Evolutionary conservation across 169 alveolate genomes (phyloP).

Genomic region (Miamiensis avidus): DNA sequence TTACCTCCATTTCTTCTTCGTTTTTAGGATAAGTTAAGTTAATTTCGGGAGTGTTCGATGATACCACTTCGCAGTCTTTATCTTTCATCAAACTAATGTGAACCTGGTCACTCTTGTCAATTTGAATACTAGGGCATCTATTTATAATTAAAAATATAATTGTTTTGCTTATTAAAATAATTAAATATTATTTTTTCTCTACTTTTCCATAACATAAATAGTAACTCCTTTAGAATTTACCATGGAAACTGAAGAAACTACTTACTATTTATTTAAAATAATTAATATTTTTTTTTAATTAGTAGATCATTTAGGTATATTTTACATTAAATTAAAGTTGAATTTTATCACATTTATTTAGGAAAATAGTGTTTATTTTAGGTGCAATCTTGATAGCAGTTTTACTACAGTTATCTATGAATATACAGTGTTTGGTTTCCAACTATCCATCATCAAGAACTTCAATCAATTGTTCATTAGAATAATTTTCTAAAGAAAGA

Average conservation of each 20-base stretch:
- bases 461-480: background rate
- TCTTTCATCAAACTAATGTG: conserved; percentile 11
- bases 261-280: background rate
- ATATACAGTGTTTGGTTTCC: background rate
- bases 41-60: conserved; percentile 29
- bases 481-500: background rate
- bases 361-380: background rate
- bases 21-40: conserved; percentile 18
- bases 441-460: background rate
- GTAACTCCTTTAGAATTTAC: background rate
- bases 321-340: background rate
- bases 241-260: background rate
- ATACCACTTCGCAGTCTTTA: conserved; percentile 20
- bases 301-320: no score
- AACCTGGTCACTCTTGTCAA: conserved; percentile 21
- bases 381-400: background rate
- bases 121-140: conserved; percentile 29
- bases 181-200: background rate
- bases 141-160: background rate
- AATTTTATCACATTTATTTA: background rate
- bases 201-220: background rate
- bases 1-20: conserved; percentile 34
- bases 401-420: background rate
- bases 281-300: no score
- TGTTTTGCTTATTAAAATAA: no score